phyloP scores from a whole-genome alignment of 2,329 filamentous ascomycete species.

The Arthrobotrys iridis region DNA sequence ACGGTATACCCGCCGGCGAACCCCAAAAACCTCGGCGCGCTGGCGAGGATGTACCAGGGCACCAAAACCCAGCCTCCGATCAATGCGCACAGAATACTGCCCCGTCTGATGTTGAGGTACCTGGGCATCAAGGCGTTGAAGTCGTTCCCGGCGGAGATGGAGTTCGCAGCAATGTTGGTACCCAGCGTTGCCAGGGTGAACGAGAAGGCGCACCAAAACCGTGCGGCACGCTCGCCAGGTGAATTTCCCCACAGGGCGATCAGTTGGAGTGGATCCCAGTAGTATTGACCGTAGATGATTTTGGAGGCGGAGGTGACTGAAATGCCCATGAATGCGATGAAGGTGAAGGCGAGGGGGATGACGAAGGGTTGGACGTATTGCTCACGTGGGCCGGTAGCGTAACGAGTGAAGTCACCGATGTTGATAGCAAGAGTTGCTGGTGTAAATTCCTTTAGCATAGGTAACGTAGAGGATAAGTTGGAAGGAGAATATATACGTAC shows the following conservation, averaged over 20 bases:
- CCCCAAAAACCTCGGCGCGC: conserved; percentile 69
- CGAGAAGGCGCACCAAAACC: conserved; percentile 66
- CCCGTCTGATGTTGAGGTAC: conserved; percentile 69
- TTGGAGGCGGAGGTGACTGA: conserved; percentile 68
- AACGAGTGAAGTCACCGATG: conserved; percentile 68
- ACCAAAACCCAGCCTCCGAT: conserved; percentile 70
- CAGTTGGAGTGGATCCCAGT: conserved; percentile 67
- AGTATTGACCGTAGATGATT: conserved; percentile 66
- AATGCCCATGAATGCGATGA: conserved; percentile 68
- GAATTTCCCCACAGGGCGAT: conserved; percentile 62
- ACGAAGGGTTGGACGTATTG: conserved; percentile 62
- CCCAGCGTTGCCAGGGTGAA: conserved; percentile 69
- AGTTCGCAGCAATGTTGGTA: conserved; percentile 69
- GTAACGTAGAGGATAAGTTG: conserved; percentile 65
- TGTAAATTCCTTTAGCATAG: conserved; percentile 65
- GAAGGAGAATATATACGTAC: conserved; percentile 69
- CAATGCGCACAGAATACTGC: conserved; percentile 68
- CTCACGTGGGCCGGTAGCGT: conserved; percentile 61
- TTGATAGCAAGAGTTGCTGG: conserved; percentile 65
- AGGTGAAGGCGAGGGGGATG: conserved; percentile 65
- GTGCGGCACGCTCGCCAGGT: conserved; percentile 62
- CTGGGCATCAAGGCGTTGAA: conserved; percentile 67
- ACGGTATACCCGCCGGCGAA: conserved; percentile 75
- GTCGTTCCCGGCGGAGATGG: conserved; percentile 68
- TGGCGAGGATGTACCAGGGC: conserved; percentile 73